Base-by-base conservation (phyloP, 2,329 filamentous ascomycete genomes). In the Didymella pomorum region DNA sequence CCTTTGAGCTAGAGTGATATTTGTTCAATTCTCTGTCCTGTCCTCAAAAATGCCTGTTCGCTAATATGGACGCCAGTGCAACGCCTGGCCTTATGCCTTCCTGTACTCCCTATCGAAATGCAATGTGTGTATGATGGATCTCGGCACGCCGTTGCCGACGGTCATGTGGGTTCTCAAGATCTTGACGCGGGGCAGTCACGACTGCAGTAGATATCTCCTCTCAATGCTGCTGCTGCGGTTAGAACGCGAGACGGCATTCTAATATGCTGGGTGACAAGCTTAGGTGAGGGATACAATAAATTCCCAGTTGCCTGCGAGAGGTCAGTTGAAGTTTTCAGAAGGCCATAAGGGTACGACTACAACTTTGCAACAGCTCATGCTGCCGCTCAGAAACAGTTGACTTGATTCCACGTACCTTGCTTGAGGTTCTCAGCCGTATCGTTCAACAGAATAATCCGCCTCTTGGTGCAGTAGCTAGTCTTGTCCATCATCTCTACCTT, bases 401-500 rank as follows among this genome's bases (percentile, higher is more conserved):
- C 4, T 14, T 9, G 42, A 10, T 2, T 10, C 16, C 10, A 83
- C 86, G 78, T 83, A 95, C 94, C 90, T 74, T 91, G 88, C 68
- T 91, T 93, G 51, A 99, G 81, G 69, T 96, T 97, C 66, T 97
- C 90, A 0, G 95, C 95, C 2, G 95, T 98, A 70, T 97, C 92
- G 54, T 93, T 92, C 20, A 99, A 83, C 10, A 99, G 77, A 64
- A 98, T 97, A 23, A 97, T 84, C 43, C 95, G 86, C 52, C 95
- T 86, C 78, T 95, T 94, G 77, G 91, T 97, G 81, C 96, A 99
- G 77, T 99, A 99, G 0, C 93, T 87, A 4, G 94, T 99, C 84
- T 97, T 98, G 78, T 99, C 94, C 87, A 99, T 91, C 73, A 99
- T 99, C 65, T 97, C 94, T 7, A 97, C 92, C 81, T 97, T 98